Evolutionary conservation across 305 asterid genomes (phyloP), one percentile per base, ranked within the genome.

Genomic region (Fraxinus velutina): DNA sequence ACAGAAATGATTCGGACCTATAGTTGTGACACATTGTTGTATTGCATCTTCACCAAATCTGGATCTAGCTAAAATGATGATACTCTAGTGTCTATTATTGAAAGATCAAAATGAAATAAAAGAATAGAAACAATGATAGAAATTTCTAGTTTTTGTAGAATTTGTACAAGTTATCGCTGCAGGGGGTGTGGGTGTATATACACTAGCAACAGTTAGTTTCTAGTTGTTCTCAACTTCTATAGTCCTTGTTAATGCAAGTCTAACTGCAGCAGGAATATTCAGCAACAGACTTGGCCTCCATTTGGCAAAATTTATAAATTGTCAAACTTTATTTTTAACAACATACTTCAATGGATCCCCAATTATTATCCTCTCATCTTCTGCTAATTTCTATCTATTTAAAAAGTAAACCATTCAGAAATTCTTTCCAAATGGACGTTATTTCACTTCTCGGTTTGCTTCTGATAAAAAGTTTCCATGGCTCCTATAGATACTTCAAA

Each of bases 41-140:
- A 47, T 55, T 52, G 21, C 0, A 30, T 83, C 73, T 29, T 13
- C 24, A 34, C 78, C 77, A 52, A 47, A 42, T 75, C 39, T 33
- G 17, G 72, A 30, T 72, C 78, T 22, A 44, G 75, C 77, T 73
- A 60, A 62, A 27, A 19, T 27, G 27, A 66, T 68, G 44, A 80
- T 7, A 74, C 5, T 34, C 19, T 15, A 55, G 8, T 55, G 22
- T n/a, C 6, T 17, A 15, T 55, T 55, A 55, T 17, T 55, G 64
- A 55, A 13, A n/a, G 62, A 50, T 50, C 62, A 50, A 50, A 50
- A 50, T 50, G 19, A 50, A 15, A 50, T 50, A n/a, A 4, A 50
- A 50, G 7, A 13, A 50, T 50, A 50, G 62, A 50, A 50, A 50
- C 6, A 9, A 2, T 50, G 62, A 50, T n/a, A 50, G 62, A 50